phyloP scores from a whole-genome alignment of 2,329 filamentous ascomycete species.

The Leptodontidium sp. region DNA sequence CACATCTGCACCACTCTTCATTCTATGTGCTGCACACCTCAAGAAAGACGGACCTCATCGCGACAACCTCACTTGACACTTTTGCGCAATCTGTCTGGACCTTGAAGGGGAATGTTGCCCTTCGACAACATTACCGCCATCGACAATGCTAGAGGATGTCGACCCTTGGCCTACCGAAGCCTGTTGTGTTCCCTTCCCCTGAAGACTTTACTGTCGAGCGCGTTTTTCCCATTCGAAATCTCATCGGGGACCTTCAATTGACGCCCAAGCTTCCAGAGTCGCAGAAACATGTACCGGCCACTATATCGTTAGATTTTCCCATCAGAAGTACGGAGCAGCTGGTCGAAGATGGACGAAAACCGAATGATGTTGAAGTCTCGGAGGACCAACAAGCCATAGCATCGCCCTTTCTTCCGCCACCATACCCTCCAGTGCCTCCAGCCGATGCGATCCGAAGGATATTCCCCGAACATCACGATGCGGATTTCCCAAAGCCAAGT shows the following conservation, averaged over 20 bases:
- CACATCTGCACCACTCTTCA: constrained; percentile 4
- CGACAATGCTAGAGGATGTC: constrained; percentile 29
- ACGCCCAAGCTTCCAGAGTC: neutral
- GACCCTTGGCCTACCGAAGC: constrained; percentile 22
- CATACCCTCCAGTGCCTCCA: constrained; percentile 33
- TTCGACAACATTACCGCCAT: neutral
- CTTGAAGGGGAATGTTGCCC: constrained; percentile 1
- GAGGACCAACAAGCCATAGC: neutral
- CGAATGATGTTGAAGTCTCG: neutral
- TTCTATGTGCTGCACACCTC: neutral
- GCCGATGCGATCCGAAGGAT: constrained; percentile 31
- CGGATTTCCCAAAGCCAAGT: neutral
- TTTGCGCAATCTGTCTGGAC: neutral
- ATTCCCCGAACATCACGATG: constrained; percentile 4
- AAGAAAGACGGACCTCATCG: neutral
- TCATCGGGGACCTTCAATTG: constrained; percentile 24
- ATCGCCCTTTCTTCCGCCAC: constrained; percentile 28
- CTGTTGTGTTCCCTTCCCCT: constrained; percentile 32
- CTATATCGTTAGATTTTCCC: neutral
- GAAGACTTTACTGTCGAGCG: constrained; percentile 37
- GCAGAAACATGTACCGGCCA: neutral
- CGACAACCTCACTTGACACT: neutral
- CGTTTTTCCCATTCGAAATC: constrained; percentile 41
- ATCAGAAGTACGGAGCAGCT: neutral
- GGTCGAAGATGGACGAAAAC: neutral